phyloP scores from a whole-genome alignment of 1,284 basidiomycete genomes.

The Cutaneotrichosporon dermatis region DNA sequence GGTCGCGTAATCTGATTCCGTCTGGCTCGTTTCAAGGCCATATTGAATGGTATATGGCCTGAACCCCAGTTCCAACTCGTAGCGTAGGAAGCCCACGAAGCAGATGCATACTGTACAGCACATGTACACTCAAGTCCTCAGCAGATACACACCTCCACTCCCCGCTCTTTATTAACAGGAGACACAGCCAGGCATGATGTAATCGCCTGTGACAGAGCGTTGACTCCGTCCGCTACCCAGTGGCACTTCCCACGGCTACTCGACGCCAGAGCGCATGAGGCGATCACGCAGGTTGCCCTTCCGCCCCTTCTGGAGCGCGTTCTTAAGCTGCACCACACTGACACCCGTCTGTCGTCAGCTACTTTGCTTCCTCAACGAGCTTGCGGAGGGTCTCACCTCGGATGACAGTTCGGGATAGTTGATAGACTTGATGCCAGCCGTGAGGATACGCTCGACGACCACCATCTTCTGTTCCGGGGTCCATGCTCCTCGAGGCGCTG shows the following conservation, averaged over 20 bases:
- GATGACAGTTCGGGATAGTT: conserved; percentile 18
- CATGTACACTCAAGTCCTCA: too few relatives aligned
- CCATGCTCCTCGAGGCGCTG: conserved; percentile 6
- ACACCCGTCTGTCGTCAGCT: conserved; percentile 16
- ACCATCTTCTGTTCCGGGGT: conserved; percentile 14
- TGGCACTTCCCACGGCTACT: background rate
- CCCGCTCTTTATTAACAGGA: too few relatives aligned
- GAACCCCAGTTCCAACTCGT: too few relatives aligned
- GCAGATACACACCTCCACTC: too few relatives aligned
- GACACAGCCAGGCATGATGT: too few relatives aligned
- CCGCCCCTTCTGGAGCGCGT: conserved; percentile 26
- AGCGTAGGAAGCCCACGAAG: too few relatives aligned
- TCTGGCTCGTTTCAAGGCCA: too few relatives aligned
- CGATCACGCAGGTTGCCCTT: conserved; percentile 32
- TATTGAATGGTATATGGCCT: too few relatives aligned
- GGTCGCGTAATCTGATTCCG: too few relatives aligned
- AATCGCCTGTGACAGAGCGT: too few relatives aligned
- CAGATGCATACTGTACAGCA: too few relatives aligned
- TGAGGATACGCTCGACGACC: conserved; percentile 25
- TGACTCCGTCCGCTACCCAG: background rate
- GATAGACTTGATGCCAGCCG: conserved; percentile 19
- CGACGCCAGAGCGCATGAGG: background rate
- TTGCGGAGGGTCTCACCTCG: conserved; percentile 11
- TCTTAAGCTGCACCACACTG: conserved; percentile 17
- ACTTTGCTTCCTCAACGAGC: too few relatives aligned